phyloP scores from a whole-genome alignment of 495 filamentous ascomycete genomes.

The Symbiotaphrina buchneri region DNA sequence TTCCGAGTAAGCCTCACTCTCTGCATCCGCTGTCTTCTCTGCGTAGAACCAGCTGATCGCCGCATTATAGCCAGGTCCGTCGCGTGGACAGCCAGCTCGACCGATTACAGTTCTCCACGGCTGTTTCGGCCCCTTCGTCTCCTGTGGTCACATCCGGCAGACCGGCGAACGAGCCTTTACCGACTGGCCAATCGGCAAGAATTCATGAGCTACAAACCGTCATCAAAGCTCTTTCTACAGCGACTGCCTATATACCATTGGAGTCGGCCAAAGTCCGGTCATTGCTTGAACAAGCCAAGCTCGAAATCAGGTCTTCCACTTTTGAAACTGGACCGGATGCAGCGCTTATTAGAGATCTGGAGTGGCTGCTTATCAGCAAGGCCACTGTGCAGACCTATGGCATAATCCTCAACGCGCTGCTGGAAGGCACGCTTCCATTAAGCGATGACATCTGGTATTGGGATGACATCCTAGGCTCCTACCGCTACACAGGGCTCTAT shows the following conservation, averaged over 20 bases:
- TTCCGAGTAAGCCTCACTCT: conserved; percentile 28
- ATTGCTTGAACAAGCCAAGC: conserved; percentile 34
- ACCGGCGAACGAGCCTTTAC: neutral
- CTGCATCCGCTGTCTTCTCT: neutral
- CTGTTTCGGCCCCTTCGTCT: conserved; percentile 8
- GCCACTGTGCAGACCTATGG: conserved; percentile 73
- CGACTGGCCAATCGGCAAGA: conserved; percentile 2
- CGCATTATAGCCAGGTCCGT: conserved; percentile 43
- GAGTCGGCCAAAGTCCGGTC: conserved; percentile 25
- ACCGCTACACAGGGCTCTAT: conserved; percentile 49
- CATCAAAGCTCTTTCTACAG: conserved; percentile 44
- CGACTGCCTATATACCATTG: conserved; percentile 31
- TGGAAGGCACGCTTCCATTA: conserved; percentile 61
- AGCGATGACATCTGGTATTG: conserved; percentile 80
- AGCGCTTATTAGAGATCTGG: conserved; percentile 44
- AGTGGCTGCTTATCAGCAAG: conserved; percentile 77
- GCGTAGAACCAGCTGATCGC: conserved; percentile 2
- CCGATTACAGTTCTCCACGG: conserved; percentile 31
- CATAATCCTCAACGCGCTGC: conserved; percentile 40
- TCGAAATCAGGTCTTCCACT: conserved; percentile 9
- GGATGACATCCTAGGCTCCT: conserved; percentile 60
- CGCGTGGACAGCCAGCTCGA: conserved; percentile 64
- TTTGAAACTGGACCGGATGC: conserved; percentile 7
- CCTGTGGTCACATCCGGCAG: conserved; percentile 2
- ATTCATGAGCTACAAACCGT: conserved; percentile 30